A percentile compares a stretch with the other conserved stretches of the same genome.
Evolutionary conservation across 495 filamentous ascomycete genomes (phyloP).

Genomic region (Massariosphaeria phaeospora): DNA sequence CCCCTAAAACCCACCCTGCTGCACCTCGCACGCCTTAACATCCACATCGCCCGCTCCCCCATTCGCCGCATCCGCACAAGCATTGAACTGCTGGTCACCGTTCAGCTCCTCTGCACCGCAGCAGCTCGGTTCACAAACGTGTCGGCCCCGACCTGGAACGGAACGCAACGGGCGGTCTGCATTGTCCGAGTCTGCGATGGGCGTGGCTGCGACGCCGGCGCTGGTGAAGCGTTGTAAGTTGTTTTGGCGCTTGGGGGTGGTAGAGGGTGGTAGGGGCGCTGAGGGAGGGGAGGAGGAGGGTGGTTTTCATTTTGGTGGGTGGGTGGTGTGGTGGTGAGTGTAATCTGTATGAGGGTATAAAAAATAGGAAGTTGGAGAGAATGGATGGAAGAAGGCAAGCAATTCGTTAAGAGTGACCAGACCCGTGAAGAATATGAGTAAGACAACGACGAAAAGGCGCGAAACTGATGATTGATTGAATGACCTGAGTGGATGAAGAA

Average conservation of each 20-base stretch:
- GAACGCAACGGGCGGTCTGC: slow-evolving; percentile 23
- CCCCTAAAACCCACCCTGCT: slow-evolving; percentile 18
- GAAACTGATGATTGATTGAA: slow-evolving; percentile 7
- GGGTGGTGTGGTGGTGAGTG: background rate
- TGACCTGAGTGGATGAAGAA: slow-evolving; percentile 9
- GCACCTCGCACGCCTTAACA: slow-evolving; percentile 15
- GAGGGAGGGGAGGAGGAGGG: slow-evolving; percentile 19
- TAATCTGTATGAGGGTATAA: background rate
- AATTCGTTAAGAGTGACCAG: slow-evolving; percentile 32
- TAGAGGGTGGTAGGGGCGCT: slow-evolving; percentile 8
- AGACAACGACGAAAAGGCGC: slow-evolving; percentile 2
- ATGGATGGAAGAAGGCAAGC: slow-evolving; percentile 1
- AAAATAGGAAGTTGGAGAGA: background rate
- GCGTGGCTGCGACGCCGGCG: slow-evolving; percentile 29
- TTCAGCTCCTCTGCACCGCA: slow-evolving; percentile 28
- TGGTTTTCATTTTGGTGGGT: slow-evolving; percentile 28
- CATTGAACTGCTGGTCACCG: slow-evolving; percentile 36
- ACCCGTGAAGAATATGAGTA: slow-evolving; percentile 32
- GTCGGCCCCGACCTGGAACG: slow-evolving; percentile 32
- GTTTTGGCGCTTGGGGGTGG: slow-evolving; percentile 4
- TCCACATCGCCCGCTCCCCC: slow-evolving; percentile 18
- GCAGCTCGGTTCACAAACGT: slow-evolving; percentile 32
- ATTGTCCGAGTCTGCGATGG: slow-evolving; percentile 26
- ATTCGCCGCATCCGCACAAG: slow-evolving; percentile 31
- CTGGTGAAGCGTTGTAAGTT: slow-evolving; percentile 33